Evolutionary conservation across 2,329 filamentous ascomycete species (phyloP).

Genomic region (Daldinia eschscholtzii): DNA sequence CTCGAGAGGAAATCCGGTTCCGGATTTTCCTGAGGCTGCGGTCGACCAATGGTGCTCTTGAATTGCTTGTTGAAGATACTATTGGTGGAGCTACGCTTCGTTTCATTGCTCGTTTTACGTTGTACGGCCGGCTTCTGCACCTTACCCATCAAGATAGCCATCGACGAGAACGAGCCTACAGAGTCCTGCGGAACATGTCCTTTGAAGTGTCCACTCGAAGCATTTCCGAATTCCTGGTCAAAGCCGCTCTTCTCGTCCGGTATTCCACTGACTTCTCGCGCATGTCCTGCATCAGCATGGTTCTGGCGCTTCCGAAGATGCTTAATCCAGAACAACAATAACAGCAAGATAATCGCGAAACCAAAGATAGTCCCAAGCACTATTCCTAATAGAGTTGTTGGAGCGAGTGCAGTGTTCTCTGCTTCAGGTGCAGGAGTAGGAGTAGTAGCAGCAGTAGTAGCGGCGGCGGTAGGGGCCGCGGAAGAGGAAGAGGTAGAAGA

Average conservation of each 20-base stretch:
- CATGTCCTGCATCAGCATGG: constrained; percentile 62
- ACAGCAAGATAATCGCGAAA: constrained; percentile 75
- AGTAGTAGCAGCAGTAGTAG: constrained; percentile 41
- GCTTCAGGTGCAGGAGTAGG: constrained; percentile 41
- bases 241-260: constrained; percentile 71
- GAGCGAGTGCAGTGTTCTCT: constrained; percentile 48
- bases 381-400: constrained; percentile 79
- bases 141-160: constrained; percentile 76
- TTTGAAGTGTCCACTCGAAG: constrained; percentile 60
- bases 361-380: constrained; percentile 86
- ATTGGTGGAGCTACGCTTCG: constrained; percentile 63
- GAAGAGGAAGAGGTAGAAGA: constrained; percentile 30
- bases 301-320: constrained; percentile 69
- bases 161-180: constrained; percentile 70
- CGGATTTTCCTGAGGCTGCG: constrained; percentile 64
- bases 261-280: constrained; percentile 58
- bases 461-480: constrained; percentile 47
- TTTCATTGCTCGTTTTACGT: constrained; percentile 69
- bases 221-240: constrained; percentile 58
- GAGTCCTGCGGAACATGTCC: constrained; percentile 68
- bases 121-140: constrained; percentile 63
- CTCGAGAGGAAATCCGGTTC: constrained; percentile 44
- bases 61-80: constrained; percentile 73
- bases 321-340: constrained; percentile 77
- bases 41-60: constrained; percentile 73